phyloP scores from a whole-genome alignment of 2,329 filamentous ascomycete species.

The Calonectria honghensis region DNA sequence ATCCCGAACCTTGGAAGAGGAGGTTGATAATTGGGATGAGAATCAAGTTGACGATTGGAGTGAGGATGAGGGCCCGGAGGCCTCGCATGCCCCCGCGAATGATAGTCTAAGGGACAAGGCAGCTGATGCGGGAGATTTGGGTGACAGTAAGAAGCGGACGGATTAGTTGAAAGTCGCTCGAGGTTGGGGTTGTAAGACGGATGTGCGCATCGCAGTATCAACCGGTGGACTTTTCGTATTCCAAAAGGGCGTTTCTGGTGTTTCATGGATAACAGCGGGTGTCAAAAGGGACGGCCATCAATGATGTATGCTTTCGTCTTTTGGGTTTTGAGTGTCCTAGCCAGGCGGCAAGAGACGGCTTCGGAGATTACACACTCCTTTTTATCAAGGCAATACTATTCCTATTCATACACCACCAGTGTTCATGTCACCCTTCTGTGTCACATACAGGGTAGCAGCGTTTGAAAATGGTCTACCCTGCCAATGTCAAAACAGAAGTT shows the following conservation, averaged over 20 bases:
- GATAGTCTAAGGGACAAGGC: slow-evolving; percentile 47
- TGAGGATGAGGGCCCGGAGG: slow-evolving; percentile 65
- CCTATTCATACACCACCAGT: too few relatives aligned
- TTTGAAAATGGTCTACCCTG: too few relatives aligned
- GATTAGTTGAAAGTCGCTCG: slow-evolving; percentile 51
- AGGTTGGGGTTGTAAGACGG: slow-evolving; percentile 19
- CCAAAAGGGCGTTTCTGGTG: slow-evolving; percentile 33
- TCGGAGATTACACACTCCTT: background rate
- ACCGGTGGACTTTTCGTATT: slow-evolving; percentile 40
- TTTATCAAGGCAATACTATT: background rate
- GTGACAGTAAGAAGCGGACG: slow-evolving; percentile 58
- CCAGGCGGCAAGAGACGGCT: background rate
- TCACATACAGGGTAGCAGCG: background rate
- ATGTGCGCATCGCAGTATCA: slow-evolving; percentile 29
- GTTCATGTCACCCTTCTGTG: background rate
- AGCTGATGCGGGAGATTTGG: slow-evolving; percentile 54
- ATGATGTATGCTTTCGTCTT: slow-evolving; percentile 27
- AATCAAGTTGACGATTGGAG: slow-evolving; percentile 79
- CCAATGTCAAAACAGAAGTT: too few relatives aligned
- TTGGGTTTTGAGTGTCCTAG: slow-evolving; percentile 13
- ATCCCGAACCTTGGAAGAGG: slow-evolving; percentile 78
- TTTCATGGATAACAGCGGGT: slow-evolving; percentile 38
- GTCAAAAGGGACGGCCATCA: slow-evolving; percentile 25
- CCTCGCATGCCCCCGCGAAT: slow-evolving; percentile 35
- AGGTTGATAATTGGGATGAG: slow-evolving; percentile 96